Base-by-base conservation (phyloP, 139 green algal species). In the Chara braunii region DNA sequence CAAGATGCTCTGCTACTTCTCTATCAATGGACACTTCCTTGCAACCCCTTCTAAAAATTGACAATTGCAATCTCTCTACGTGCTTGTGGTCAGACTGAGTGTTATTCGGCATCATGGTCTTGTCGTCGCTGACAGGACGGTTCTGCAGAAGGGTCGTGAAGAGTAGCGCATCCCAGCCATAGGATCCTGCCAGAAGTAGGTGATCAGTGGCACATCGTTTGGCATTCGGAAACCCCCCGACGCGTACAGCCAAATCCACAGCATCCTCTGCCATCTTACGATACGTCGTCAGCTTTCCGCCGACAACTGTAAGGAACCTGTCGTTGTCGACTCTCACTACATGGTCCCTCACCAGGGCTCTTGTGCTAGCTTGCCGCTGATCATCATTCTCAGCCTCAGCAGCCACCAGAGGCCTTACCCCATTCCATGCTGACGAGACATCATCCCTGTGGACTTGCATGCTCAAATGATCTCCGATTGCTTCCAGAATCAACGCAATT, bases 221-320 rank as follows among this genome's bases (percentile, higher is more conserved):
- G 1, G 59, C 72, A 44, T 29, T 51, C 2, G 11, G 31, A n/a
- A 72, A 12, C 26, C 32, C 48, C 45, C 65, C 50, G 8, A 22
- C 37, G 24, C 28, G 28, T 24, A 65, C 37, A 0, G 81, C 85
- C 4, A 59, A 24, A 54, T 95, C 78, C 14, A 80, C 68, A 1
- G 58, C 34, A 24, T 78, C 58, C 52, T 78, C 75, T 8, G 72
- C 75, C 75, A 80, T 81, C n/a, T n/a, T n/a, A 1, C 93, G 72
- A 74, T 99, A 99, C 1, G 93, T 99, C 0, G 93, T 99, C 93
- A 92, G 97, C 79, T 96, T 96, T 53, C 88, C 89, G 35, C 88
- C 89, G 29, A 84, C 85, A 8, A 97, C 80, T 7, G 86, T 97
- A 28, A 99, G 81, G 9, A 97, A 55, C n/a, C 86, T 88, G 50